Percentiles rank a stretch among this genome's conserved stretches.
Conservation (phyloP, 345 rosid species). For the rapeseed (Brassica napus) region Da-Ae NC_063448.1:55946001-55946500, state of each 20-base stretch:
- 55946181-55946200: not conserved
- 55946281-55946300: not conserved
- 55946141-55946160: slow-evolving; percentile 4
- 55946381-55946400: not conserved
- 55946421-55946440: not conserved
- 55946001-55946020: slow-evolving; percentile 12
- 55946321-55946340: too few species aligned
- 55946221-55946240: not conserved
- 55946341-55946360: not conserved
- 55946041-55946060: slow-evolving; percentile 11
- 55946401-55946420: not conserved
- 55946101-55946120: slow-evolving; percentile 25
- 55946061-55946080: slow-evolving; percentile 39
- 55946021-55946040: slow-evolving; percentile 7
- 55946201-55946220: not conserved
- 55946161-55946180: not conserved
- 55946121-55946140: slow-evolving; percentile 27
- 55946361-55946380: too few species aligned
- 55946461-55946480: not conserved
- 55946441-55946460: not conserved
- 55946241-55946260: not conserved
- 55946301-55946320: not conserved
- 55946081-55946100: slow-evolving; percentile 27
- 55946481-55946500: too few species aligned
- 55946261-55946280: not conserved